phyloP scores from a whole-genome alignment of 2,329 filamentous ascomycete genomes.

The Didymella glomerata region DNA sequence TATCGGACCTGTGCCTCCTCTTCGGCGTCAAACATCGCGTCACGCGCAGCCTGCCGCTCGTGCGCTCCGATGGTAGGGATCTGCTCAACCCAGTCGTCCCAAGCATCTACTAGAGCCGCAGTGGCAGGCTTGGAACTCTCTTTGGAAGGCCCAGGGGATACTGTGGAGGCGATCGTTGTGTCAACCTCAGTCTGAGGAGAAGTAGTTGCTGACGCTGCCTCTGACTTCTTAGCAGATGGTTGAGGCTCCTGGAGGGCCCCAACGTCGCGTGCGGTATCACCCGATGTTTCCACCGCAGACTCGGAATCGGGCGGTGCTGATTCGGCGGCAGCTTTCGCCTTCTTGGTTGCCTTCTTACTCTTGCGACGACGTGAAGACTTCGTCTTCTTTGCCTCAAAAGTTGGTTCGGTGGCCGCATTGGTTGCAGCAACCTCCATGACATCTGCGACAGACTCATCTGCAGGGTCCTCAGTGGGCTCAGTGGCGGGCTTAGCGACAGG shows the following conservation, averaged over 20 bases:
- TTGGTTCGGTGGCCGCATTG: background rate
- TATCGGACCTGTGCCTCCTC: background rate
- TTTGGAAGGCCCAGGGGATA: no score
- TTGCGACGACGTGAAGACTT: background rate
- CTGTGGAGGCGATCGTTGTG: no score
- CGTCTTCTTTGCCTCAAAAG: background rate
- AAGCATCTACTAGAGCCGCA: background rate
- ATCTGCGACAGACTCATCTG: background rate
- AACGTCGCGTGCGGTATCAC: no score
- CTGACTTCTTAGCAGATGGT: no score
- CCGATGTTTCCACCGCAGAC: no score
- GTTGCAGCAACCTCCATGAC: background rate
- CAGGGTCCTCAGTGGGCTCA: background rate
- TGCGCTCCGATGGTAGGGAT: background rate
- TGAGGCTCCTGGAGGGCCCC: no score
- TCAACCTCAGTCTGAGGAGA: no score
- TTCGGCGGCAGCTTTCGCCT: background rate
- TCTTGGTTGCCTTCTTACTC: background rate
- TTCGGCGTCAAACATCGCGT: background rate
- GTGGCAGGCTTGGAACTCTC: background rate
- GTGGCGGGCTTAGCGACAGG: no score
- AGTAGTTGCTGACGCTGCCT: no score
- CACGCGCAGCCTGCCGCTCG: background rate
- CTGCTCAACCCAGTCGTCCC: background rate
- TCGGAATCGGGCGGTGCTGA: no score